Evolutionary conservation across 2,329 filamentous ascomycete genomes (phyloP).

Genomic region (Myrmaecium sp.): DNA sequence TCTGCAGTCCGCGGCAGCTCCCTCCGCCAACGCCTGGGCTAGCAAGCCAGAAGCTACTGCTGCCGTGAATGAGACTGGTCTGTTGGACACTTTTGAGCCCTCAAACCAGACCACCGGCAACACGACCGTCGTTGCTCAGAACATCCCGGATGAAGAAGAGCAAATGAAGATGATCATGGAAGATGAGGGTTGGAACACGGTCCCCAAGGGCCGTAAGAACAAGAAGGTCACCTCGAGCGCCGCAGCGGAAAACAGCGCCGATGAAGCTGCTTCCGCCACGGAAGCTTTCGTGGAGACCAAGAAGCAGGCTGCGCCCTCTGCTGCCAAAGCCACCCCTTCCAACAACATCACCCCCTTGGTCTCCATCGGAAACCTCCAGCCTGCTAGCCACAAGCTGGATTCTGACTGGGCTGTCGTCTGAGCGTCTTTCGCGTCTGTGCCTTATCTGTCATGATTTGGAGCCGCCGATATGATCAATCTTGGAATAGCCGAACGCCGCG

Average conservation of each 20-base stretch:
- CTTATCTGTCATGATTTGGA: too few relatives aligned
- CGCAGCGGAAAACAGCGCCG: constrained; percentile 23
- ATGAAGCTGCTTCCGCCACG: constrained; percentile 17
- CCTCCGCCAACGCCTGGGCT: constrained; percentile 38
- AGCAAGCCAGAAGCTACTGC: constrained; percentile 13
- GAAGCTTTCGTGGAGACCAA: constrained; percentile 4
- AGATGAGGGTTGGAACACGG: constrained; percentile 44
- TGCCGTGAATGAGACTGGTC: constrained; percentile 9
- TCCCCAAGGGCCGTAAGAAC: constrained; percentile 36
- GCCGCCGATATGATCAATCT: too few relatives aligned
- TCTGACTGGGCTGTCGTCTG: constrained; percentile 25
- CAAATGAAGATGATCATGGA: constrained; percentile 35
- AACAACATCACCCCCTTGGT: constrained; percentile 4
- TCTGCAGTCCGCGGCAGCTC: constrained; percentile 27
- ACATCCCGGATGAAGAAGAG: constrained; percentile 42
- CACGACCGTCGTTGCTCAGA: constrained; percentile 20
- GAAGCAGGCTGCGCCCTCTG: constrained; percentile 1
- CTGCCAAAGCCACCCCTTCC: constrained; percentile 4
- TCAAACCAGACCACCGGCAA: constrained; percentile 21
- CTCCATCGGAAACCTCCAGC: constrained; percentile 2
- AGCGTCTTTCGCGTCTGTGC: too few relatives aligned
- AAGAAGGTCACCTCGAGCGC: constrained; percentile 27
- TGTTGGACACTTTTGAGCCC: constrained; percentile 35
- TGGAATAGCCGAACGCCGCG: too few relatives aligned
- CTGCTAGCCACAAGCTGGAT: constrained; percentile 15